Conservation (phyloP, 345 rosid species). For the Acer campestre region DNA sequence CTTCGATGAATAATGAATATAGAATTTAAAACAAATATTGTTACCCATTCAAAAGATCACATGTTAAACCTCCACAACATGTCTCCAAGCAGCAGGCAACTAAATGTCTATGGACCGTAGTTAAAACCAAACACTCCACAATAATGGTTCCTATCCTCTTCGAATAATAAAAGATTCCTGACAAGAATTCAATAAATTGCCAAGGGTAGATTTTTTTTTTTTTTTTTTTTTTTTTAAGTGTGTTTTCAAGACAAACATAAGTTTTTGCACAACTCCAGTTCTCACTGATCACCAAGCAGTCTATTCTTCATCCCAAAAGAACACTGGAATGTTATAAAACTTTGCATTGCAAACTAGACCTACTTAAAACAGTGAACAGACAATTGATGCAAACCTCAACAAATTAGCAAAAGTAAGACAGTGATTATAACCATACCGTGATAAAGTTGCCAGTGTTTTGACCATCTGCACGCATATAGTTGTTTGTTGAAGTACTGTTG, state of each 20-base stretch:
- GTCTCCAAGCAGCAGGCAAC: background rate
- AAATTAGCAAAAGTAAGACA: background rate
- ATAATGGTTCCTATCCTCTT: background rate
- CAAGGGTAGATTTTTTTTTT: background rate
- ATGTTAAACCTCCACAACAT: background rate
- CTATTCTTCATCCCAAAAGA: background rate
- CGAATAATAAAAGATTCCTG: background rate
- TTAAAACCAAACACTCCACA: background rate
- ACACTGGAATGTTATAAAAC: slow-evolving; percentile 2
- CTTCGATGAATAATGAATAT: background rate
- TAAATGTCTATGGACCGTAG: background rate
- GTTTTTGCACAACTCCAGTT: background rate
- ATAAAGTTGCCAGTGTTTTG: slow-evolving; percentile 86
- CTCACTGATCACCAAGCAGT: background rate
- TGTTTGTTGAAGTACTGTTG: slow-evolving; percentile 60
- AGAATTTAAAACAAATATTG: background rate
- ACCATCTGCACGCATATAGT: slow-evolving; percentile 77
- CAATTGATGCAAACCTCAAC: background rate
- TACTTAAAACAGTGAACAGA: background rate
- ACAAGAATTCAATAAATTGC: background rate
- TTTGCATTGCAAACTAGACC: background rate
- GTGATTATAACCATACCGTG: slow-evolving; percentile 45
- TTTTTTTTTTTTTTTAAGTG: too few relatives aligned
- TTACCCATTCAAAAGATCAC: background rate
- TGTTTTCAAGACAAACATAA: background rate